Evolutionary conservation across 2,329 filamentous ascomycete genomes (phyloP).

Genomic region (Venturia effusa): DNA sequence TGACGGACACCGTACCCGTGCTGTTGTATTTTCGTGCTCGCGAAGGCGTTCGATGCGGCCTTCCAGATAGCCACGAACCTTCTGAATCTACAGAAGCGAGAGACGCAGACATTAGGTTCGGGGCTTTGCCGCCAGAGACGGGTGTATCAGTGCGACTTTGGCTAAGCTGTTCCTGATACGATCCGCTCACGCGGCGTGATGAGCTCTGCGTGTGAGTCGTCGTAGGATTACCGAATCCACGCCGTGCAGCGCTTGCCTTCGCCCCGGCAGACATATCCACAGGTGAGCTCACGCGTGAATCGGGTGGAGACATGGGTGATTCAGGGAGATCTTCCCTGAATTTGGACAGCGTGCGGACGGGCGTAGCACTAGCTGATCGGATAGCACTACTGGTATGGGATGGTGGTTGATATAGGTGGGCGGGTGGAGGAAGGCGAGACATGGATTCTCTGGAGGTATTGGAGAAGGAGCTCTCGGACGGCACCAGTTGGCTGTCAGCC

Average conservation of each 20-base stretch:
- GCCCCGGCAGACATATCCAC: slow-evolving; percentile 43
- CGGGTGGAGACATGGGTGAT: slow-evolving; percentile 71
- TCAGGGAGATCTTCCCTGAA: slow-evolving; percentile 91
- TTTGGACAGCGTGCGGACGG: slow-evolving; percentile 75
- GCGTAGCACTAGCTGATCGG: slow-evolving; percentile 43
- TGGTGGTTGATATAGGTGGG: slow-evolving; percentile 31
- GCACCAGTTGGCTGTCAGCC: slow-evolving; percentile 37
- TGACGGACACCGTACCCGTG: slow-evolving; percentile 28
- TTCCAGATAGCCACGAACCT: slow-evolving; percentile 87
- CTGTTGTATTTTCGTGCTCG: slow-evolving; percentile 36
- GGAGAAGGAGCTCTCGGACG: slow-evolving; percentile 65
- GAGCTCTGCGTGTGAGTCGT: slow-evolving; percentile 17
- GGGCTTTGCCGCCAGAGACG: slow-evolving; percentile 18
- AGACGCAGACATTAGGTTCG: slow-evolving; percentile 57
- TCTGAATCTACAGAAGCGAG: slow-evolving; percentile 92
- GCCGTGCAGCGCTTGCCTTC: slow-evolving; percentile 30
- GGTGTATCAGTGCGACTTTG: slow-evolving; percentile 21
- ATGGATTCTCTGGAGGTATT: slow-evolving; percentile 89
- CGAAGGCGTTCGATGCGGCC: slow-evolving; percentile 41
- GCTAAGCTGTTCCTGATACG: slow-evolving; percentile 20
- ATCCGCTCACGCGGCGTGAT: background rate
- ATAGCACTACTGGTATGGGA: slow-evolving; percentile 19
- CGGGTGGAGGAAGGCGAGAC: slow-evolving; percentile 42
- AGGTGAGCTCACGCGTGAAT: slow-evolving; percentile 69
- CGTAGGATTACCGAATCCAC: slow-evolving; percentile 25